Base-by-base conservation (phyloP, 345 rosid species). In the Eucalyptus polyanthemos region DNA sequence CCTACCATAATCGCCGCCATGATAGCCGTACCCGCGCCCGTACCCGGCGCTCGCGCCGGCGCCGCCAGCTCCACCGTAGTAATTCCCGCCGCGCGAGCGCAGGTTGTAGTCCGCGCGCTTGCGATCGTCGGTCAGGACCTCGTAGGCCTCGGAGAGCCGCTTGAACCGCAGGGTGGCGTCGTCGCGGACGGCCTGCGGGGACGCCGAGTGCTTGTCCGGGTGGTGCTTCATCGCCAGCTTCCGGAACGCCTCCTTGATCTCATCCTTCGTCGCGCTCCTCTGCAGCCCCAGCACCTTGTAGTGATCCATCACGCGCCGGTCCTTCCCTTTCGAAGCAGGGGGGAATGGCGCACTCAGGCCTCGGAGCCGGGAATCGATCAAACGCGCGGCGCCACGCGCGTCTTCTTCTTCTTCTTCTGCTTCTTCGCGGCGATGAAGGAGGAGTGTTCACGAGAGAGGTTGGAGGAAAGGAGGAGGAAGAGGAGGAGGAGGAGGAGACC, bases 131-230 rank as follows among this genome's bases (percentile, higher is more conserved):
- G 89, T 69, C 80, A 96, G 95, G 69, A 94, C 88, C 89, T 95
- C 94, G 91, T 97, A 97, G 72, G 99, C 99, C 93, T 97, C 98
- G 86, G 98, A 97, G 60, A 95, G 93, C 34, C 92, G 97, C 92
- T 95, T 97, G 94, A 97, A 97, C 67, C 94, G 91, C 88, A 92
- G 92, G 87, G 96, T 93, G 34, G 98, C 96, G 89, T 89, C 90
- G 51, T 91, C 94, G 76, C 94, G 91, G 29, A 95, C 91, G 87
- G 94, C 56, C 3, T 94, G 89, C 7, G 99, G 62, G 11, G 99
- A 95, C 37, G 92, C 95, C 5, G 97, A 91, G 92, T 97, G 99
- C 90, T 94, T 96, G 90, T 97, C 99, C 1, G 99, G 99, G 89
- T 97, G 99, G 88, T 91, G 94, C 92, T 91, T 92, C 37, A 96